A percentile compares a stretch with the other conserved stretches of the same genome.
phyloP scores from a whole-genome alignment of 2,329 filamentous ascomycete genomes.

The Aspergillus sp. region DNA sequence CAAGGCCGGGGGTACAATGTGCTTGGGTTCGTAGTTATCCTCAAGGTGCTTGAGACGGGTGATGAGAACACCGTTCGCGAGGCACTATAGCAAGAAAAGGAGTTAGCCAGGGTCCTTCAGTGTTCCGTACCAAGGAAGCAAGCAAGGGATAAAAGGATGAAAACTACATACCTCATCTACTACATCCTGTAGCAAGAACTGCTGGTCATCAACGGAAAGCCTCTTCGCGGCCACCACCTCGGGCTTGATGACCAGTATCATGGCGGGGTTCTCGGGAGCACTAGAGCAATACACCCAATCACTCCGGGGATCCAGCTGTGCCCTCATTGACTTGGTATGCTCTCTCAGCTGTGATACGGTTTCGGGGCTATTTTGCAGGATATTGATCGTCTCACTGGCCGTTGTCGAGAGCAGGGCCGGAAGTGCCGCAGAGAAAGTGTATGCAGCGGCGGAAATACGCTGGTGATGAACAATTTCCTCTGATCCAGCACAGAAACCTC shows the following conservation, averaged over 20 bases:
- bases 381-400: constrained; percentile 80
- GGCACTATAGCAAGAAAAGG: constrained; percentile 49
- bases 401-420: constrained; percentile 95
- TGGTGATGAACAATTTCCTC: constrained; percentile 94
- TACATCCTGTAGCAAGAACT: constrained; percentile 77
- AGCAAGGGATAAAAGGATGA: too few species aligned
- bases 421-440: constrained; percentile 92
- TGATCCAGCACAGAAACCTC: constrained; percentile 90
- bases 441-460: constrained; percentile 84
- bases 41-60: constrained; percentile 79
- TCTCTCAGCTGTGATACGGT: constrained; percentile 75
- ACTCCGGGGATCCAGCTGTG: constrained; percentile 84
- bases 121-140: not conserved
- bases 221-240: constrained; percentile 71
- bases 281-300: constrained; percentile 89
- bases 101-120: constrained; percentile 3
- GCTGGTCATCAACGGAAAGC: constrained; percentile 70
- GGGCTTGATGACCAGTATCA: constrained; percentile 77
- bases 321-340: constrained; percentile 78
- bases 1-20: constrained; percentile 70
- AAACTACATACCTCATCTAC: constrained; percentile 78
- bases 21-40: constrained; percentile 60
- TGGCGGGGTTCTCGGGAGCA: constrained; percentile 75
- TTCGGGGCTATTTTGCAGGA: constrained; percentile 83
- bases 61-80: constrained; percentile 85